phyloP scores from a whole-genome alignment of 371 early-diverging fungal genomes.

The Mortierella sp. region DNA sequence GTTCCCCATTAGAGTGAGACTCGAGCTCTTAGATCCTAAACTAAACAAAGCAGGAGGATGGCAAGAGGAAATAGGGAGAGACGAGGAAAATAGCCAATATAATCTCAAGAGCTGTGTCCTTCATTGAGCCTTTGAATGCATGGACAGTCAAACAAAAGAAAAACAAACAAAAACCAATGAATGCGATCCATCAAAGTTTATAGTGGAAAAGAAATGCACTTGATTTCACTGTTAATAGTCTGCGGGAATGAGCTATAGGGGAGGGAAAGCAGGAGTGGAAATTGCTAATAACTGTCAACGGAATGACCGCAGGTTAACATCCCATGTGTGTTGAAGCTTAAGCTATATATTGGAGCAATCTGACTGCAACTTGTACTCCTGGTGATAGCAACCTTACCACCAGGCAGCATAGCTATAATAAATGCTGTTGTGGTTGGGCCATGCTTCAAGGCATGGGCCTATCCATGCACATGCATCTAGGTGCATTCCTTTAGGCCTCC shows the following conservation, averaged over 20 bases:
- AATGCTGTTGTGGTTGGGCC: too few relatives aligned
- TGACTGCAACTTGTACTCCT: too few relatives aligned
- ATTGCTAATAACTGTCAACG: not conserved
- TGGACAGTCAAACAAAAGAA: not conserved
- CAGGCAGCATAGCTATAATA: too few relatives aligned
- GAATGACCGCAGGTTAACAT: conserved; percentile 1
- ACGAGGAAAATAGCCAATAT: not conserved
- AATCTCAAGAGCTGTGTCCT: not conserved
- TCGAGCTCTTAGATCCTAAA: not conserved
- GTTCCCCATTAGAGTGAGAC: too few relatives aligned
- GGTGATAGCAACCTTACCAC: too few relatives aligned
- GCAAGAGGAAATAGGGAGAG: not conserved
- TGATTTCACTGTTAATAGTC: not conserved
- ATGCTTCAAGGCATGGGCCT: too few relatives aligned
- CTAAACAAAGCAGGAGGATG: not conserved
- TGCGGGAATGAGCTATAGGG: not conserved
- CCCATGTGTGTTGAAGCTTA: not conserved
- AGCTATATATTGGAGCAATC: too few relatives aligned
- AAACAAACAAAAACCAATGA: too few relatives aligned
- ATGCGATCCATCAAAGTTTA: too few relatives aligned
- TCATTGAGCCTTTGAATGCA: not conserved
- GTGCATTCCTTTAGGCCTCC: too few relatives aligned
- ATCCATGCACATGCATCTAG: too few relatives aligned
- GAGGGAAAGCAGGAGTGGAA: not conserved
- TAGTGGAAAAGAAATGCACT: too few relatives aligned